Base-by-base conservation (phyloP, 208 protist species). In the Kentomonas sorsogonicus region DNA sequence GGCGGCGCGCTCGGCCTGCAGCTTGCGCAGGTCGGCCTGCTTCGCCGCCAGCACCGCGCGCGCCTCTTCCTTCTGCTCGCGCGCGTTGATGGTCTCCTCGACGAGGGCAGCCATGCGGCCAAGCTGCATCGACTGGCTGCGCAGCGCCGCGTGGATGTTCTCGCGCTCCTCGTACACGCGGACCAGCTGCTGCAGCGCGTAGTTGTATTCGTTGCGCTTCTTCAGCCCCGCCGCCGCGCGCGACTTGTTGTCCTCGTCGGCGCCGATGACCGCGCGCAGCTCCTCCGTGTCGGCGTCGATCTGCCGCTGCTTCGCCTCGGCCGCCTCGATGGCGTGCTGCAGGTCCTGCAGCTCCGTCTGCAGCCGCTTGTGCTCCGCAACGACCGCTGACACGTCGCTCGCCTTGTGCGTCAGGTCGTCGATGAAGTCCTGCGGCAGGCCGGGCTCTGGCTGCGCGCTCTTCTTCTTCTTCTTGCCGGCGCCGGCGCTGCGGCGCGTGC, bases 371-470 rank as follows among this genome's bases (percentile, higher is more conserved):
- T 71, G 58, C 31, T 72, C 38, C 2, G 62, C 60, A 43, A 74
- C 30, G n/a, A 65, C n/a, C 23, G 50, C 20, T 30, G 51, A 41
- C 43, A 79, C 63, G 11, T 77, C 77, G 31, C 77, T 69, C 20
- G 74, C 68, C 57, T 81, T 78, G 64, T 74, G 54, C 25, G 64
- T 53, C 18, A 87, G 48, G 26, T 85, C 69, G 30, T 83, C 70
- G 18, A 85, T 65, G 27, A 82, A 70, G 47, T 87, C 83, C 31
- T 72, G 72, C 31, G 77, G 74, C 13, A 89, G 58, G 13, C 41
- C 31, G 13, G 44, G 31, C 5, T 67, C 39, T 2, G 13, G 18
- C 29, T 55, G 20, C 15, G 31, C 26, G 33, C 18, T 41, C 16
- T 46, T 13, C 4, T 45, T 11, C 36, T 52, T 27, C 41, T 64